phyloP scores from a whole-genome alignment of 2,329 filamentous ascomycete species.

The Trichoderma endophyticum region DNA sequence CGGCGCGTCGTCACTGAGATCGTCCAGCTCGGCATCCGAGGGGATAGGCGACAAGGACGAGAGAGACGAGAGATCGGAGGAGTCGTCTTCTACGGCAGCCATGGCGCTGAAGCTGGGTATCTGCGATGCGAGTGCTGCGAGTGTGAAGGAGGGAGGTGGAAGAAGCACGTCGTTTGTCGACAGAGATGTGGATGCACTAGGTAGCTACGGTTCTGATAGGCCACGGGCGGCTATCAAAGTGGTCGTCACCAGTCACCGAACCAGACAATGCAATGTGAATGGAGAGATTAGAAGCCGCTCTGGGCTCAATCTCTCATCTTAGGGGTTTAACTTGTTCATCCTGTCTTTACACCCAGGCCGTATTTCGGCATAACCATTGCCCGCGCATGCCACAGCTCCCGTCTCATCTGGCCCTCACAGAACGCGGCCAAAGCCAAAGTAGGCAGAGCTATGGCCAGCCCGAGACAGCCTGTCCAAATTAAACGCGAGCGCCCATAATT shows the following conservation, averaged over 20 bases:
- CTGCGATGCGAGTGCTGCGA: slow-evolving; percentile 23
- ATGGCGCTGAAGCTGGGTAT: slow-evolving; percentile 38
- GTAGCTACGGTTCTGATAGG: slow-evolving; percentile 30
- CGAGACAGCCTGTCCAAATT: not conserved
- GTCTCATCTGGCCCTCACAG: not conserved
- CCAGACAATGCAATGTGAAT: not conserved
- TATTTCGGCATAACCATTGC: slow-evolving; percentile 16
- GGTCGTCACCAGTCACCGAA: slow-evolving; percentile 21
- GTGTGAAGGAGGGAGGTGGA: slow-evolving; percentile 28
- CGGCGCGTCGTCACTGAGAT: slow-evolving; percentile 32
- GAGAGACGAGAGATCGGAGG: slow-evolving; percentile 60
- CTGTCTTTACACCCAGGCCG: slow-evolving; percentile 4
- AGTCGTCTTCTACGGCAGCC: slow-evolving; percentile 56
- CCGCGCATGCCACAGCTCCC: slow-evolving; percentile 15
- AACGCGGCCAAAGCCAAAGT: not conserved
- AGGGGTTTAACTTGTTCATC: not conserved
- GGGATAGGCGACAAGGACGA: slow-evolving; percentile 47
- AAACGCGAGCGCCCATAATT: not conserved
- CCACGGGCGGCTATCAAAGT: slow-evolving; percentile 26
- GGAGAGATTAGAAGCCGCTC: not conserved
- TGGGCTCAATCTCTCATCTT: not conserved
- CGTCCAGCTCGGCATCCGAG: slow-evolving; percentile 49
- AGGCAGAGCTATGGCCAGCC: slow-evolving; percentile 11
- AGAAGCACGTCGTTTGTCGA: slow-evolving; percentile 30
- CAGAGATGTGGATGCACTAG: slow-evolving; percentile 34